Base-by-base conservation (phyloP, 768 basidiomycete species). In the Leccinum boreale region DNA sequence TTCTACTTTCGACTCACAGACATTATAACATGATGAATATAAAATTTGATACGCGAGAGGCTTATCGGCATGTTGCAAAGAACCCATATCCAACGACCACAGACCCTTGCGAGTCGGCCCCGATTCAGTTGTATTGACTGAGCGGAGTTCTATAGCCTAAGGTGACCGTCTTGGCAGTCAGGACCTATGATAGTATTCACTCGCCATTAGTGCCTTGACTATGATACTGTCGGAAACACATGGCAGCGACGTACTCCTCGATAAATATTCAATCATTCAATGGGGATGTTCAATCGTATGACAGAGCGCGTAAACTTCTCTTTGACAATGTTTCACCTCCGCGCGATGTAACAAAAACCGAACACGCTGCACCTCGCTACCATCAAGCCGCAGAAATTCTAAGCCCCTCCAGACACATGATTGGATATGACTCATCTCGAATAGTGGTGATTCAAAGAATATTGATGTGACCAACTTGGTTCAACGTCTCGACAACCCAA, bases 1-100 rank as follows among this genome's bases (percentile, higher is more conserved):
- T 15, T 17, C 21, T 33, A 29, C 21, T 17, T 45, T 24, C 19
- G 11, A 11, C 11, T 59, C 52, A 60, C 44, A 49, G 39, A 11
- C 10, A 42, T 42, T 60, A 49, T 46, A 46, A 23, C 11, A 14
- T 0, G 46, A 53, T 19, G 35, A 60, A 17, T 33, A 56, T 56
- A 60, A 36, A 45, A 21, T 55, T 35, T 53, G 33, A 46, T 39
- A 60, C 42, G 47, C 55, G 61, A 50, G 28, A 26, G 1, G 14
- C 35, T 7, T 60, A 42, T 60, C 54, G 51, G 45, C 58, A 60
- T 49, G 12, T 52, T 26, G 46, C 19, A 48, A 26, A 23, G n/a
- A 15, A 14, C 26, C 24, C 52, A 29, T 14, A n/a, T 17, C 6
- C 39, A 5, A 28, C 14, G 29, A 23, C 4, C 17, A 36, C 36